Evolutionary conservation across 2,329 filamentous ascomycete genomes (phyloP).

Genomic region (Lecanicillium sp.): DNA sequence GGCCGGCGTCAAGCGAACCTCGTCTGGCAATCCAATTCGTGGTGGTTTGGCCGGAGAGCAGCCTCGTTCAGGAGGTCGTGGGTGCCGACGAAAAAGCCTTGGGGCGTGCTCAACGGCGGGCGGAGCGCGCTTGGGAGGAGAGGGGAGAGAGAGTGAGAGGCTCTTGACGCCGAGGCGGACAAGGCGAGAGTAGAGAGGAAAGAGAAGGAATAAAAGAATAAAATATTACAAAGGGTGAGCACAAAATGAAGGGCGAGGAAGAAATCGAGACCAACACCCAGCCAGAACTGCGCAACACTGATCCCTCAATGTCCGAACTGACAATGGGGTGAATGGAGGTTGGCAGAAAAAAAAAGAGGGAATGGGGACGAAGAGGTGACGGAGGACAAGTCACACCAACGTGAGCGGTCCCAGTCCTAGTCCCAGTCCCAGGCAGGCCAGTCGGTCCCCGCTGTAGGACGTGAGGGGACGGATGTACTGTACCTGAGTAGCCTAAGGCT

Average conservation of each 20-base stretch:
- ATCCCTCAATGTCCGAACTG: conserved; percentile 11
- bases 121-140: no score
- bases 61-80: conserved; percentile 2
- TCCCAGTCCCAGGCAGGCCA: no score
- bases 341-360: conserved; percentile 9
- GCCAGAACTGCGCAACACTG: conserved; percentile 14
- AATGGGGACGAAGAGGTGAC: conserved; percentile 9
- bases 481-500: no score
- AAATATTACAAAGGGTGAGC: conserved; percentile 11
- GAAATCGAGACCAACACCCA: conserved; percentile 11
- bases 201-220: conserved; percentile 4
- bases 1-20: neutral
- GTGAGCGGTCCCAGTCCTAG: no score
- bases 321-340: conserved; percentile 10
- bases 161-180: neutral
- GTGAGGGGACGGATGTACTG: no score
- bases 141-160: no score
- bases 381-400: conserved; percentile 9
- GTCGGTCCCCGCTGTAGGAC: no score
- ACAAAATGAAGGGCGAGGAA: conserved; percentile 10
- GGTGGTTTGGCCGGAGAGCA: neutral
- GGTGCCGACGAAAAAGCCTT: no score
- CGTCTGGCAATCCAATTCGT: neutral
- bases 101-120: no score
- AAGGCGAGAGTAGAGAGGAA: conserved; percentile 1